Conservation (phyloP, 1,284 basidiomycete genomes). For the Microbotryomycetes sp. region DNA sequence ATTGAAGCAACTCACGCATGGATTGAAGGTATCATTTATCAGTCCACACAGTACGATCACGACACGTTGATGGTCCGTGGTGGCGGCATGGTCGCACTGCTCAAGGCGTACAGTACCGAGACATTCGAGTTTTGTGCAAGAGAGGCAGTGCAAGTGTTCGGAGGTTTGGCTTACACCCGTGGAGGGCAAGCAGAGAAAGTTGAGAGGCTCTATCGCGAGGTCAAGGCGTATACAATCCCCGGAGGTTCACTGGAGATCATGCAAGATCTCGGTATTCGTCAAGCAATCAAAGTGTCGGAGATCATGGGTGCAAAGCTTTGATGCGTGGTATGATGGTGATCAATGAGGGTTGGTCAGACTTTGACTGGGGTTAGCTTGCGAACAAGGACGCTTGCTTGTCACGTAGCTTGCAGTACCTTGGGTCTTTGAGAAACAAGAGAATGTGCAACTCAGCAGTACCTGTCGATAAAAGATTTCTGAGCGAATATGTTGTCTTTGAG, state of each 20-base stretch:
- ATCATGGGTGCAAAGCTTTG: slow-evolving; percentile 24
- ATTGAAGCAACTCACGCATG: slow-evolving; percentile 35
- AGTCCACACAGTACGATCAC: slow-evolving; percentile 22
- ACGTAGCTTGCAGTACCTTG: too few species aligned
- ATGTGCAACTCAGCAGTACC: too few species aligned
- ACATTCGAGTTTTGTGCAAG: slow-evolving; percentile 28
- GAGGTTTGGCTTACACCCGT: slow-evolving; percentile 32
- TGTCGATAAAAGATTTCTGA: too few species aligned
- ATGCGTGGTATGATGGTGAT: too few species aligned
- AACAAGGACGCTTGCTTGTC: too few species aligned
- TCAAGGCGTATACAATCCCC: slow-evolving; percentile 29
- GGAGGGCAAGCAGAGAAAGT: slow-evolving; percentile 37
- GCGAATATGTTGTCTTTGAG: too few species aligned
- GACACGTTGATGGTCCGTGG: slow-evolving; percentile 28
- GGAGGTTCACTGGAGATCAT: slow-evolving; percentile 34
- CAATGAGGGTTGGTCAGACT: too few species aligned
- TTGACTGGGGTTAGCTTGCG: too few species aligned
- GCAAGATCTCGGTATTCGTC: slow-evolving; percentile 34
- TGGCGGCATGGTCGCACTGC: slow-evolving; percentile 30
- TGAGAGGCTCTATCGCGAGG: slow-evolving; percentile 34
- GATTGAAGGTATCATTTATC: slow-evolving; percentile 29
- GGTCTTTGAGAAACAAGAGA: too few species aligned
- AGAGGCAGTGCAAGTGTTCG: slow-evolving; percentile 36
- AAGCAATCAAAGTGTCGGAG: slow-evolving; percentile 26
- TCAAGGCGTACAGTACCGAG: slow-evolving; percentile 32